Base-by-base conservation (phyloP, 2,329 filamentous ascomycete species). In the Calonectria leucothoes region DNA sequence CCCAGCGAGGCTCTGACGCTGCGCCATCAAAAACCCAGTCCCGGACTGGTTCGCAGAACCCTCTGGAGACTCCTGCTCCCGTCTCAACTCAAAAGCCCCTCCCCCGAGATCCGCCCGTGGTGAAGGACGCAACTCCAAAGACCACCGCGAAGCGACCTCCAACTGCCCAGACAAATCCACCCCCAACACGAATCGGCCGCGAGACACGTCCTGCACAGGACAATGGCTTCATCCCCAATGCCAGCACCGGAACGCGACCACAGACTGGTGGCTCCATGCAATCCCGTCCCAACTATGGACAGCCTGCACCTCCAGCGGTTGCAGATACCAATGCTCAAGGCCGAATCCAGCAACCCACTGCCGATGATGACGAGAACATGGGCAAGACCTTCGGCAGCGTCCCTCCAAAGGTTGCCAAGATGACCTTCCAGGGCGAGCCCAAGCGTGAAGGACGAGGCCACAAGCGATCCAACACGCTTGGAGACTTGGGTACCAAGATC, bases 241-340 rank as follows among this genome's bases (percentile, higher is more conserved):
- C 78, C 37, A 75, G 91, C 33, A 85, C 86, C 65, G 79, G 85
- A 78, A 77, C 90, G 11, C 89, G 96, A 64, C 96, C 96, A 17
- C 91, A 91, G 70, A 98, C 96, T 14, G 94, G 95, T 70, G 94
- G 94, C 64, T 97, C 95, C 3, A 92, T 96, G 88, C 89, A 92
- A 72, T 77, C 91, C 90, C 94, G 83, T 93, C 94, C 71, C 64
- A 85, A 83, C 61, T 98, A 98, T 83, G 95, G 95, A 76, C 95
- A 97, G 84, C 97, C 96, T 63, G 93, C 93, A 57, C 95, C 95
- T 69, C 96, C 97, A 35, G 92, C 95, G 61, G 93, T 98, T 73
- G 95, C 95, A 63, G 93, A 94, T 78, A 97, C 95, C 66, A 98
- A 97, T 83, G 95, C 91, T 5, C 94, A 98, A 83, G 96, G 95